Conservation (phyloP, 441 rosid genomes). For the Populus hybrid region DNA sequence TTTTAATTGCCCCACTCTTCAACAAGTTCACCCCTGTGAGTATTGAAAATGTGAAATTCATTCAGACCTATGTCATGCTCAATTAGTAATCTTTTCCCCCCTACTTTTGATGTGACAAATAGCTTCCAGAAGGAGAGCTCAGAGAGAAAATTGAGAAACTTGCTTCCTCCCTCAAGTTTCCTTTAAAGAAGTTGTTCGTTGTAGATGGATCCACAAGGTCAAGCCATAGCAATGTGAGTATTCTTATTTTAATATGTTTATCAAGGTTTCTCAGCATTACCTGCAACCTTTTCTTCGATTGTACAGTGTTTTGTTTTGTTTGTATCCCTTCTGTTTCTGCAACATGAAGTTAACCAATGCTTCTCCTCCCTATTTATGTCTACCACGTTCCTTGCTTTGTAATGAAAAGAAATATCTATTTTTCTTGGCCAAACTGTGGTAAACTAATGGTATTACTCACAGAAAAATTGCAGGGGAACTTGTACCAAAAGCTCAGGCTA, state of each 20-base stretch:
- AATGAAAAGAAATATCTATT: neutral
- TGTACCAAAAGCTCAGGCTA: neutral
- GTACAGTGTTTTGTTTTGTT: neutral
- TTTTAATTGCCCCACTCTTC: slow-evolving; percentile 91
- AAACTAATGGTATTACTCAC: neutral
- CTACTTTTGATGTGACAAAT: slow-evolving; percentile 24
- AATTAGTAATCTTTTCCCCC: slow-evolving; percentile 16
- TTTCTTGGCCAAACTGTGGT: neutral
- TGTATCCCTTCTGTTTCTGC: neutral
- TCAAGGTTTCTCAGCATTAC: neutral
- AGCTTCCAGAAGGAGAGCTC: slow-evolving; percentile 95
- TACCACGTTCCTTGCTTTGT: neutral
- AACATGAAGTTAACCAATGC: neutral
- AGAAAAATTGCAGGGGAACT: neutral
- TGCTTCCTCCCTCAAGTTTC: slow-evolving; percentile 83
- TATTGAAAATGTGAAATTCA: slow-evolving; percentile 23
- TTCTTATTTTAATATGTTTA: slow-evolving; percentile 5
- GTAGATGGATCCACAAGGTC: slow-evolving; percentile 99
- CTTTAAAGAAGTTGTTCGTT: slow-evolving; percentile 88
- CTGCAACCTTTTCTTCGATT: neutral
- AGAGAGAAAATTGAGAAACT: slow-evolving; percentile 80
- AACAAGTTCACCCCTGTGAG: slow-evolving; percentile 97
- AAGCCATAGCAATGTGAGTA: slow-evolving; percentile 97
- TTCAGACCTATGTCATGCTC: neutral
- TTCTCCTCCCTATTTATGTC: neutral